phyloP scores from a whole-genome alignment of 2,329 filamentous ascomycete genomes.

The Nannizziopsis arthrosporioides region DNA sequence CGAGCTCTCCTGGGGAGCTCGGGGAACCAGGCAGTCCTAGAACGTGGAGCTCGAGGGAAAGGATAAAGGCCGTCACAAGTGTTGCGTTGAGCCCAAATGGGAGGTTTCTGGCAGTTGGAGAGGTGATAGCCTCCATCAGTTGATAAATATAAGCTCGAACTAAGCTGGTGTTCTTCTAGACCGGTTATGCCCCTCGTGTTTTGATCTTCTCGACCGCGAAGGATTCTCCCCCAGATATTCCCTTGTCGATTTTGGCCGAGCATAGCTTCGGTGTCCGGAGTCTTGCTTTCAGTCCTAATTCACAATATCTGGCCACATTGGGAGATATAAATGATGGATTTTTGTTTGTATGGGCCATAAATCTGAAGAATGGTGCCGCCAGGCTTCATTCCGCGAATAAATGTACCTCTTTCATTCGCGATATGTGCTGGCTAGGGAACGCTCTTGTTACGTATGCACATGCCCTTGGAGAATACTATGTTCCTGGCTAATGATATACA shows the following conservation, averaged over 20 bases:
- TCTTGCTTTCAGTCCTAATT: constrained; percentile 80
- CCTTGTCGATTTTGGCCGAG: constrained; percentile 74
- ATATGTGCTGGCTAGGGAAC: constrained; percentile 83
- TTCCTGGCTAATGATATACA: constrained; percentile 9
- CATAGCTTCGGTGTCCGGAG: constrained; percentile 82
- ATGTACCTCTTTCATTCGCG: constrained; percentile 74
- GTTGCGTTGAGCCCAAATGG: constrained; percentile 80
- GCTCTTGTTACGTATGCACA: constrained; percentile 59
- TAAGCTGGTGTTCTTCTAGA: constrained; percentile 35
- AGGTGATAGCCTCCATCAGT: constrained; percentile 39
- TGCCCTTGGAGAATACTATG: constrained; percentile 1
- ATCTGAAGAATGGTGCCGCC: constrained; percentile 66
- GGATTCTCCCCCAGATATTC: constrained; percentile 66
- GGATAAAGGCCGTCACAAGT: constrained; percentile 88
- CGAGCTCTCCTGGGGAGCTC: constrained; percentile 41
- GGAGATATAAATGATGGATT: constrained; percentile 88
- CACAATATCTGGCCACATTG: constrained; percentile 74
- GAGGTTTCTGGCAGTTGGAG: constrained; percentile 78
- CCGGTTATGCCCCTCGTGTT: constrained; percentile 83
- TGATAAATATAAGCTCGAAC: too few relatives aligned
- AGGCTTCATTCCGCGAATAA: constrained; percentile 78
- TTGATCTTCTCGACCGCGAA: constrained; percentile 71
- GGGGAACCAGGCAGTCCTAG: constrained; percentile 52
- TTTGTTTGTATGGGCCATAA: constrained; percentile 80
- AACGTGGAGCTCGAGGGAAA: constrained; percentile 78